phyloP scores from a whole-genome alignment of 345 rosid species.

The Aquilaria malaccensis region DNA sequence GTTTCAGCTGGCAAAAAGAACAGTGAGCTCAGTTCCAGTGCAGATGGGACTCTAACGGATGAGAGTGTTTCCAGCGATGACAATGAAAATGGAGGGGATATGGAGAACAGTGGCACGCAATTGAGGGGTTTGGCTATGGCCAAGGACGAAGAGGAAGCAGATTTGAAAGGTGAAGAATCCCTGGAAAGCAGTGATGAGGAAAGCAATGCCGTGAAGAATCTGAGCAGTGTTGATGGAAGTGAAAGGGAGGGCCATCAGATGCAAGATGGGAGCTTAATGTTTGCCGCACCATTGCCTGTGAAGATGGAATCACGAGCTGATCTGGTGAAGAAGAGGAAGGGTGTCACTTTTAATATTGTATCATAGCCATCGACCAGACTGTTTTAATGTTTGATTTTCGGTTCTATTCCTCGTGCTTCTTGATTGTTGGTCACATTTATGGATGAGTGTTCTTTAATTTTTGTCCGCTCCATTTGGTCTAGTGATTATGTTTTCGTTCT shows the following conservation, averaged over 20 bases:
- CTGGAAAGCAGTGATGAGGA: neutral
- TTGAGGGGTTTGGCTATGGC: neutral
- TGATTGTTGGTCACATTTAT: too few species aligned
- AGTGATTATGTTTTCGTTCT: too few species aligned
- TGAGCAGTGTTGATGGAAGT: neutral
- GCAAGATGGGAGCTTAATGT: conserved; percentile 9
- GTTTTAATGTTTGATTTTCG: too few species aligned
- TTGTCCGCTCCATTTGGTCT: too few species aligned
- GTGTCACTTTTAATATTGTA: conserved; percentile 2
- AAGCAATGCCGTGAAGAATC: neutral
- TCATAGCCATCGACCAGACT: neutral
- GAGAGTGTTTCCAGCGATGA: conserved; percentile 30
- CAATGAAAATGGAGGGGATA: neutral
- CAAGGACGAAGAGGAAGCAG: neutral
- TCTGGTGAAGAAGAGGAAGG: conserved; percentile 5
- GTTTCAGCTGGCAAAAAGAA: conserved; percentile 13
- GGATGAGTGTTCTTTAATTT: too few species aligned
- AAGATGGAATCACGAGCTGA: conserved; percentile 10
- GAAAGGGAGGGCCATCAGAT: neutral
- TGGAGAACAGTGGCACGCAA: too few species aligned
- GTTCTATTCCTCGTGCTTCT: too few species aligned
- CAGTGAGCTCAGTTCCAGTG: conserved; percentile 26
- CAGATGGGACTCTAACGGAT: conserved; percentile 26
- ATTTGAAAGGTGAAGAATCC: neutral
- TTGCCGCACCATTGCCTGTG: conserved; percentile 12